Evolutionary conservation across 331 rosid genomes (phyloP).

Genomic region (Acacia pycnantha): DNA sequence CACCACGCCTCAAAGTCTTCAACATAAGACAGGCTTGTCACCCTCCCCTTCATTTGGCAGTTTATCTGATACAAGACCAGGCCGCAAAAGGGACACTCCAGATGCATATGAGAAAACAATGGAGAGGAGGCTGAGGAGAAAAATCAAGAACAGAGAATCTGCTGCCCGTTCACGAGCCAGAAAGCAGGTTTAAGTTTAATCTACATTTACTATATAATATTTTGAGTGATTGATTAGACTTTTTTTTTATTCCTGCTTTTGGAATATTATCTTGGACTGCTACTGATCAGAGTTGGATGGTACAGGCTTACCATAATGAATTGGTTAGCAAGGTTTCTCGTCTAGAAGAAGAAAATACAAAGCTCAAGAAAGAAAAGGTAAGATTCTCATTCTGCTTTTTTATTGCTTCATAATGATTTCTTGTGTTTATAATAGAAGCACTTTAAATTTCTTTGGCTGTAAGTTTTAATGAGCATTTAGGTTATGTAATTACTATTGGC

Average conservation of each 20-base stretch:
- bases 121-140: slow-evolving; percentile 81
- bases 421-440: slow-evolving; percentile 7
- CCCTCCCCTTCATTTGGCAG: slow-evolving; percentile 57
- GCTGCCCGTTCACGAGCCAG: slow-evolving; percentile 89
- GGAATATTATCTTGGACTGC: background rate
- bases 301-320: slow-evolving; percentile 71
- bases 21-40: slow-evolving; percentile 43
- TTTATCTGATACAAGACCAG: slow-evolving; percentile 54
- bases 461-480: background rate
- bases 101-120: slow-evolving; percentile 61
- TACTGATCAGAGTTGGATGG: slow-evolving; percentile 18
- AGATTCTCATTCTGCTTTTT: background rate
- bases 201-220: slow-evolving; percentile 10
- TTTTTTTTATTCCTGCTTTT: background rate
- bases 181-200: slow-evolving; percentile 69
- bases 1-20: slow-evolving; percentile 37
- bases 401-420: background rate
- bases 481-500: background rate
- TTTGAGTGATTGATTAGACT: slow-evolving; percentile 20
- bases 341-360: slow-evolving; percentile 56
- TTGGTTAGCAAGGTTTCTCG: slow-evolving; percentile 66
- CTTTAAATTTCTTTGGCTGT: background rate
- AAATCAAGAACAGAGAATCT: slow-evolving; percentile 89
- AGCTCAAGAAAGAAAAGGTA: slow-evolving; percentile 77
- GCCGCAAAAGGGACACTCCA: slow-evolving; percentile 58